These are phyloP conservation scores for Malus domestica DNA, from an alignment of 306 rosid species.

Conservation along the genomic window ASM211411v1 NC_041804.1:26171501-26172000, in stretches of 20 bases:
- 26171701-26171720: background rate
- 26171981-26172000: slow-evolving; percentile 74
- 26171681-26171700: background rate
- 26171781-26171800: slow-evolving; percentile 95
- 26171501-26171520: too few relatives aligned
- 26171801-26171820: slow-evolving; percentile 99
- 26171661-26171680: background rate
- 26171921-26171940: slow-evolving; percentile 61
- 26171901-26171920: slow-evolving; percentile 83
- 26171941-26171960: slow-evolving; percentile 66
- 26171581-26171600: background rate
- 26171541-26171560: too few relatives aligned
- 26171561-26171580: too few relatives aligned
- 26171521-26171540: too few relatives aligned
- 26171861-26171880: slow-evolving; percentile 67
- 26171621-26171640: background rate
- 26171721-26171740: slow-evolving; percentile 19
- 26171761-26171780: slow-evolving; percentile 76
- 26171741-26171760: slow-evolving; percentile 38
- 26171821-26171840: slow-evolving; percentile 58
- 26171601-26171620: background rate
- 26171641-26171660: background rate
- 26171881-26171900: slow-evolving; percentile 92
- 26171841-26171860: slow-evolving; percentile 29
- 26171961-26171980: slow-evolving; percentile 82